These are phyloP conservation scores for Verticillium nonalfalfae DNA, from an alignment of 2,329 filamentous ascomycete genomes.

Conservation along the genomic window DNA sequence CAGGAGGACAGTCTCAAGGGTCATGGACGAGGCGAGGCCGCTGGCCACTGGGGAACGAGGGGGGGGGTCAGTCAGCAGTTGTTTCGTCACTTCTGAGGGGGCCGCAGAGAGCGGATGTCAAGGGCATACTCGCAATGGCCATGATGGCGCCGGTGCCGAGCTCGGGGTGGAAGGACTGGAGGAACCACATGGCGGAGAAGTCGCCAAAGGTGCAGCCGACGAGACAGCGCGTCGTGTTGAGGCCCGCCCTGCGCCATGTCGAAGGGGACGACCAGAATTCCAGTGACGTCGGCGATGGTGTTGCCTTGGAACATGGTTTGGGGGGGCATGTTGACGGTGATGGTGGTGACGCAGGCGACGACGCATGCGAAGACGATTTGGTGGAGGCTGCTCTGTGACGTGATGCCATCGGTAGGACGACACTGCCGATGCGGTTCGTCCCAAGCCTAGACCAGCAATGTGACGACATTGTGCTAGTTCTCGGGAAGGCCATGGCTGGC, in stretches of 20 bases:
- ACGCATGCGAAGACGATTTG: background rate
- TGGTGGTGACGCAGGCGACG: background rate
- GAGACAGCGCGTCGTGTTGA: conserved; percentile 51
- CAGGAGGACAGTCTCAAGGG: conserved; percentile 46
- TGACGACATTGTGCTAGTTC: background rate
- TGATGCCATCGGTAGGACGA: background rate
- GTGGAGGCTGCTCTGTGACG: background rate
- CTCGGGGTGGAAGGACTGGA: conserved; percentile 40
- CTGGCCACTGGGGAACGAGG: conserved; percentile 33
- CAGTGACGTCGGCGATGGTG: background rate
- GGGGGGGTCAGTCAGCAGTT: too few relatives aligned
- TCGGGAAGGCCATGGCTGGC: background rate
- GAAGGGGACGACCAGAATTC: conserved; percentile 24
- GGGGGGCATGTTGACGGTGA: background rate
- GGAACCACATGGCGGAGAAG: conserved; percentile 48
- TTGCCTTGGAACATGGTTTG: background rate
- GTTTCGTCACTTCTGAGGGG: too few relatives aligned
- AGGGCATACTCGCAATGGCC: conserved; percentile 39
- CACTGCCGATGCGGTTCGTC: background rate
- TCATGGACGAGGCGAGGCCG: conserved; percentile 43
- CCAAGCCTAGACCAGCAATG: background rate
- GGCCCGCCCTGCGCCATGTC: conserved; percentile 40
- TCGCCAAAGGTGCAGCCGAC: conserved; percentile 50
- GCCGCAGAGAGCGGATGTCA: background rate
- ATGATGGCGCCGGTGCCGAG: conserved; percentile 42